Evolutionary conservation across 139 green algal species (phyloP).

Genomic region (Coelastrella sp.): DNA sequence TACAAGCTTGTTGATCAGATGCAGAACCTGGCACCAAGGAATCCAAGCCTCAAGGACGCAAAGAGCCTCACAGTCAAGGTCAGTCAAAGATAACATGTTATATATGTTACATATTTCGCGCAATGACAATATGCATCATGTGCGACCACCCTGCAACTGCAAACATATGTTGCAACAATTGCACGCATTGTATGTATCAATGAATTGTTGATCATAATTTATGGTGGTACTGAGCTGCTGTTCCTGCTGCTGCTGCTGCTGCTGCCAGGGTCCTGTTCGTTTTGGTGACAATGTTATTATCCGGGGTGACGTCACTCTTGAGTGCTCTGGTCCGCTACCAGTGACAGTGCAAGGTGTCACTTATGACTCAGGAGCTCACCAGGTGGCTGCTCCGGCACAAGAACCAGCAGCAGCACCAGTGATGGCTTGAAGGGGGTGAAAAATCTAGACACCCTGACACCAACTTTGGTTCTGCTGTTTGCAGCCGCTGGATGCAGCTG

Average conservation of each 20-base stretch:
- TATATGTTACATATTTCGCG: too few relatives aligned
- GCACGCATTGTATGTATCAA: too few relatives aligned
- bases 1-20: constrained; percentile 90
- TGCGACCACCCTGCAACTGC: too few relatives aligned
- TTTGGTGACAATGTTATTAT: constrained; percentile 67
- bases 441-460: too few relatives aligned
- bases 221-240: too few relatives aligned
- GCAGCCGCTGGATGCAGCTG: too few relatives aligned
- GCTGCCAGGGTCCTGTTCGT: constrained; percentile 62
- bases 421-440: constrained; percentile 1
- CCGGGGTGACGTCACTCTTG: constrained; percentile 69
- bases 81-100: background rate
- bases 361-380: constrained; percentile 17
- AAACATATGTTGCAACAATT: too few relatives aligned
- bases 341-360: background rate
- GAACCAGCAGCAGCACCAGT: background rate
- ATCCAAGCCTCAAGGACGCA: constrained; percentile 73
- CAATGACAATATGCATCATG: too few relatives aligned
- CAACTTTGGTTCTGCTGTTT: too few relatives aligned
- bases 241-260: constrained; percentile 7
- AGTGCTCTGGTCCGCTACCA: constrained; percentile 23
- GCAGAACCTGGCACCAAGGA: constrained; percentile 63
- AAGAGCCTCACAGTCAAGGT: constrained; percentile 84
- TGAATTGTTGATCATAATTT: too few relatives aligned
- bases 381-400: constrained; percentile 13